Evolutionary conservation across 306 rosid species (phyloP).

Genomic region (Gastrolobium villosum): DNA sequence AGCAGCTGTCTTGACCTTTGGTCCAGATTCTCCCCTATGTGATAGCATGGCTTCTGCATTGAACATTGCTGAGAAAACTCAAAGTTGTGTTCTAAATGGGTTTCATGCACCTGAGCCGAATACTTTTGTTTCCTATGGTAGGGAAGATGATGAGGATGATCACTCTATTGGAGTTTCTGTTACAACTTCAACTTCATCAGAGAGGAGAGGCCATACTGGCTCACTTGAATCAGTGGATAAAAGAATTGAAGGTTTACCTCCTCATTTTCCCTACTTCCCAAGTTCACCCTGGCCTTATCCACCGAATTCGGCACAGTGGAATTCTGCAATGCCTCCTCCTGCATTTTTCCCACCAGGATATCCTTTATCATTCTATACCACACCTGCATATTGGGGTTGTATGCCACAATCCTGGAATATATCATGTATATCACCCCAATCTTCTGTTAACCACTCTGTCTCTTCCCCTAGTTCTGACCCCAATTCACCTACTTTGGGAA

Average conservation of each 20-base stretch:
- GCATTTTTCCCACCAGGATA: slow-evolving; percentile 63
- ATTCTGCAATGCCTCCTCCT: slow-evolving; percentile 61
- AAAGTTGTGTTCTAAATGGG: slow-evolving; percentile 50
- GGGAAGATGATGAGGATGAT: slow-evolving; percentile 55
- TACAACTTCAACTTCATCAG: slow-evolving; percentile 64
- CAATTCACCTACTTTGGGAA: slow-evolving; percentile 67
- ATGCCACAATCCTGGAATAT: slow-evolving; percentile 68
- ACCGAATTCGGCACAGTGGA: slow-evolving; percentile 64
- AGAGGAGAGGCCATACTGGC: slow-evolving; percentile 52
- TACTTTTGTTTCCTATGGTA: slow-evolving; percentile 45
- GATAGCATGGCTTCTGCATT: slow-evolving; percentile 72
- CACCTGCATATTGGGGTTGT: slow-evolving; percentile 74
- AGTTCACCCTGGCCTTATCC: slow-evolving; percentile 67
- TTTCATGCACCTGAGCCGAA: slow-evolving; percentile 54
- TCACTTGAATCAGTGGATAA: slow-evolving; percentile 55
- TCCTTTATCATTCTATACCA: slow-evolving; percentile 75
- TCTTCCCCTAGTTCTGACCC: slow-evolving; percentile 52
- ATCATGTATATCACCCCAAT: slow-evolving; percentile 57
- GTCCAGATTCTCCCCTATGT: slow-evolving; percentile 71
- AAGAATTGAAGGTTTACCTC: slow-evolving; percentile 56
- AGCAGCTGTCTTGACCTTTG: slow-evolving; percentile 67
- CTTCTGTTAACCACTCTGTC: slow-evolving; percentile 47
- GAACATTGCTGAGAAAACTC: slow-evolving; percentile 60
- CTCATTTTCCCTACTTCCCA: slow-evolving; percentile 65
- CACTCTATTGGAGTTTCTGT: slow-evolving; percentile 67